A percentile compares a stretch with the other conserved stretches of the same genome.
These are phyloP conservation scores for Penicillium flavigenum DNA, from an alignment of 495 filamentous ascomycete species.

Conservation along the genomic window DNA sequence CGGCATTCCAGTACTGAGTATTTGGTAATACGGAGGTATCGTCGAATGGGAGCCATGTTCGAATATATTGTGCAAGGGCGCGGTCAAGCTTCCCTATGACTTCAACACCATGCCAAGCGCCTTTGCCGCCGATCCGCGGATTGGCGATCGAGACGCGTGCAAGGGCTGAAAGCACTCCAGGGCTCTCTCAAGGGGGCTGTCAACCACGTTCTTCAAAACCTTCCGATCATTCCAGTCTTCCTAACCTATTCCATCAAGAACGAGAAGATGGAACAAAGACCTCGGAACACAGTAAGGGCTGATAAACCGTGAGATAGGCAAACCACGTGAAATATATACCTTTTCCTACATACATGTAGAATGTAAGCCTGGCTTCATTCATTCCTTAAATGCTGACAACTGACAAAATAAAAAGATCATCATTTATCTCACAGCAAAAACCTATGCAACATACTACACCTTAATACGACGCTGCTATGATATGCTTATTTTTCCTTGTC, in stretches of 20 bases:
- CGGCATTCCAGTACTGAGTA: constrained; percentile 91
- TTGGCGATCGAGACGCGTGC: constrained; percentile 14
- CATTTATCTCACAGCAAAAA: too few relatives aligned
- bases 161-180: not conserved
- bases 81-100: constrained; percentile 12
- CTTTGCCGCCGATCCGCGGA: constrained; percentile 14
- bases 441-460: too few relatives aligned
- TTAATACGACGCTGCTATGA: too few relatives aligned
- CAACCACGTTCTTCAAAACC: constrained; percentile 1
- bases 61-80: constrained; percentile 9
- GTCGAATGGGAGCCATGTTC: constrained; percentile 75
- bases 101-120: constrained; percentile 14
- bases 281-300: not conserved
- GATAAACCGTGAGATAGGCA: too few relatives aligned
- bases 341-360: too few relatives aligned
- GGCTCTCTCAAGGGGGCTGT: not conserved
- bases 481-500: too few relatives aligned
- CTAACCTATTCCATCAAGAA: not conserved
- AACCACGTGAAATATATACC: too few relatives aligned
- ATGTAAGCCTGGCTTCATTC: too few relatives aligned
- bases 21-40: constrained; percentile 81
- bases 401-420: too few relatives aligned
- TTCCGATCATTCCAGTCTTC: not conserved
- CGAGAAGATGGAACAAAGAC: not conserved
- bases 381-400: too few relatives aligned